These are phyloP conservation scores for Penicillium macrosclerotiorum DNA, from an alignment of 495 filamentous ascomycete species.

Conservation along the genomic window DNA sequence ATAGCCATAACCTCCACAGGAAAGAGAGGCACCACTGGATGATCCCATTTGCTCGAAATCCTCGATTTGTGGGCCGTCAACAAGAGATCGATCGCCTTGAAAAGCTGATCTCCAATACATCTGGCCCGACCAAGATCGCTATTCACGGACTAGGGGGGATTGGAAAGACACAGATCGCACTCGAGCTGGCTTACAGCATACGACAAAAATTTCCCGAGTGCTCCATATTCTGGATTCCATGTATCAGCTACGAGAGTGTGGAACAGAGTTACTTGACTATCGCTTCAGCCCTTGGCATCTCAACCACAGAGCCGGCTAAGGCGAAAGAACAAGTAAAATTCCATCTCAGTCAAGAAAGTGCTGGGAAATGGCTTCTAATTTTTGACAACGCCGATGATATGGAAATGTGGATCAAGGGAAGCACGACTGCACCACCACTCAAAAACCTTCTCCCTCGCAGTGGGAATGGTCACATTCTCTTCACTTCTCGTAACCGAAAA, in stretches of 20 bases:
- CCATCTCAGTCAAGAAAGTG: conserved; percentile 20
- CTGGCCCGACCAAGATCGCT: conserved; percentile 14
- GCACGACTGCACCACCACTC: background rate
- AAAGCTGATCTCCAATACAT: background rate
- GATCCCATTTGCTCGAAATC: conserved; percentile 23
- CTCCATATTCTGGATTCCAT: conserved; percentile 54
- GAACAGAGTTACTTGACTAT: conserved; percentile 45
- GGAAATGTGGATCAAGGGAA: conserved; percentile 5
- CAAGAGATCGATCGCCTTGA: conserved; percentile 15
- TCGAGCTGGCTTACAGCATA: conserved; percentile 45
- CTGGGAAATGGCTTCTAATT: conserved; percentile 34
- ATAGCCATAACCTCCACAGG: background rate
- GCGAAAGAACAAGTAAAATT: conserved; percentile 25
- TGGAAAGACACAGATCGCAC: conserved; percentile 51
- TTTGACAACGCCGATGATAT: conserved; percentile 33
- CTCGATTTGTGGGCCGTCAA: conserved; percentile 25
- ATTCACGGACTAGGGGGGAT: conserved; percentile 48
- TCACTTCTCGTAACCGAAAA: conserved; percentile 27
- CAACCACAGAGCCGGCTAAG: conserved; percentile 18
- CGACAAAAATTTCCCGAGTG: conserved; percentile 35
- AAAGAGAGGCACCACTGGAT: conserved; percentile 9
- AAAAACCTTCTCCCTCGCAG: conserved; percentile 37
- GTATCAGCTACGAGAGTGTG: conserved; percentile 36
- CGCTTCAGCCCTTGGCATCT: conserved; percentile 22
- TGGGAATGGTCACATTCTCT: conserved; percentile 26